A percentile compares a stretch with the other conserved stretches of the same genome.
phyloP scores from a whole-genome alignment of 106 monocot species.

The Posidonia australis region DNA sequence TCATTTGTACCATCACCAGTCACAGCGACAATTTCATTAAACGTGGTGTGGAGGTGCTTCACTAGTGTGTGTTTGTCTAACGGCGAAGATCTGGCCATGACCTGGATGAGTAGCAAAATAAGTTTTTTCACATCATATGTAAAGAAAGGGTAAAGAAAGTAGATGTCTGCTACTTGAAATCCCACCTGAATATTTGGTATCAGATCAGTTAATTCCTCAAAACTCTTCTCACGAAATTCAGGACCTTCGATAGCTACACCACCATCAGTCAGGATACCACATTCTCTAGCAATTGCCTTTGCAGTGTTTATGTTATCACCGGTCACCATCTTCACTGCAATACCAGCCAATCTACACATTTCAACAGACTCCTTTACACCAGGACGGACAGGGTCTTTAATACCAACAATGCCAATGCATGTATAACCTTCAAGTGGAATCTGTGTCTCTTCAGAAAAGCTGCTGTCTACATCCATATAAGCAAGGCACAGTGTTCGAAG shows the following conservation, averaged over 20 bases:
- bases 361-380: conserved; percentile 71
- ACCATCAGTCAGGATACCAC: conserved; percentile 62
- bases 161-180: neutral
- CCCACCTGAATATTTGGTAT: conserved; percentile 65
- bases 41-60: conserved; percentile 46
- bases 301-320: conserved; percentile 78
- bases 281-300: conserved; percentile 69
- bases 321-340: conserved; percentile 71
- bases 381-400: conserved; percentile 68
- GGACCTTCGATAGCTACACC: conserved; percentile 68
- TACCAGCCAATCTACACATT: conserved; percentile 61
- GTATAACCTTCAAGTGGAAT: conserved; percentile 47
- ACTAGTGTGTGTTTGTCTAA: conserved; percentile 58
- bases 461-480: conserved; percentile 40
- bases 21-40: conserved; percentile 65
- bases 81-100: conserved; percentile 79
- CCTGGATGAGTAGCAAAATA: conserved; percentile 23
- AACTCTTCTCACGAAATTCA: conserved; percentile 44
- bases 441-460: conserved; percentile 26
- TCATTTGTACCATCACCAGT: conserved; percentile 85
- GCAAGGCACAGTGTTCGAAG: conserved; percentile 63
- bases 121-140: neutral
- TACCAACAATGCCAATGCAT: conserved; percentile 70
- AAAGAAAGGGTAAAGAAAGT: neutral
- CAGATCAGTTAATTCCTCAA: conserved; percentile 33